Percentiles rank a stretch among this genome's conserved stretches.
Conservation (phyloP, 1,139 yeast species). For the Yamadazyma aaseri region DNA sequence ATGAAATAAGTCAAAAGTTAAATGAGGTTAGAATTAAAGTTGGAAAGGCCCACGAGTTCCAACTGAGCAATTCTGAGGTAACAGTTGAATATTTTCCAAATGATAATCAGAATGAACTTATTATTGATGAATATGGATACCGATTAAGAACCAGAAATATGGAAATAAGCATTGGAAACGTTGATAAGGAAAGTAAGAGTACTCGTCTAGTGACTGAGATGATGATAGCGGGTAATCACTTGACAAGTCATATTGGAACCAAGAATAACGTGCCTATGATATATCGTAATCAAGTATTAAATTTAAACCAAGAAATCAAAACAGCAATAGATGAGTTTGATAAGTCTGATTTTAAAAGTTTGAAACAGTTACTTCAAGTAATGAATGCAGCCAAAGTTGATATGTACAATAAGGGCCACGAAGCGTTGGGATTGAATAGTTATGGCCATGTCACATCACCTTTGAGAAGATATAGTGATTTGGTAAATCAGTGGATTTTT, state of each 20-base stretch:
- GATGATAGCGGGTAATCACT: conserved; percentile 75
- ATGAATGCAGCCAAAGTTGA: conserved; percentile 33
- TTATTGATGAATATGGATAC: conserved; percentile 16
- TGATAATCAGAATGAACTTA: conserved; percentile 2
- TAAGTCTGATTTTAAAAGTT: conserved; percentile 19
- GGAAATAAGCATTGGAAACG: conserved; percentile 8
- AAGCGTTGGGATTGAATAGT: conserved; percentile 58
- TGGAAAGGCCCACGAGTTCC: conserved; percentile 9
- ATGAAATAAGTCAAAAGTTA: conserved; percentile 27
- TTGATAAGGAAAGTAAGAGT: conserved; percentile 26
- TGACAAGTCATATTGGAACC: conserved; percentile 54
- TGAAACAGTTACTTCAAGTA: conserved; percentile 23
- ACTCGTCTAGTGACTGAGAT: conserved; percentile 70
- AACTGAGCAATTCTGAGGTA: conserved; percentile 5
- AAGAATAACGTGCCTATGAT: conserved; percentile 54
- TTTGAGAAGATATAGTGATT: conserved; percentile 79
- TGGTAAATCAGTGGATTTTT: conserved; percentile 67
- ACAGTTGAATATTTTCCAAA: conserved; percentile 5
- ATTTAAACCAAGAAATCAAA: conserved; percentile 22
- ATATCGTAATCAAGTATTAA: conserved; percentile 42
- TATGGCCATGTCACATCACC: conserved; percentile 90
- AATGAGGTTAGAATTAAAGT: conserved; percentile 20
- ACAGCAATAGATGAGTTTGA: conserved; percentile 37
- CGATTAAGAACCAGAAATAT: conserved; percentile 12
- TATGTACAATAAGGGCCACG: conserved; percentile 47